Conservation (phyloP, 768 basidiomycete species). For the Pulveroboletus ravenelii region DNA sequence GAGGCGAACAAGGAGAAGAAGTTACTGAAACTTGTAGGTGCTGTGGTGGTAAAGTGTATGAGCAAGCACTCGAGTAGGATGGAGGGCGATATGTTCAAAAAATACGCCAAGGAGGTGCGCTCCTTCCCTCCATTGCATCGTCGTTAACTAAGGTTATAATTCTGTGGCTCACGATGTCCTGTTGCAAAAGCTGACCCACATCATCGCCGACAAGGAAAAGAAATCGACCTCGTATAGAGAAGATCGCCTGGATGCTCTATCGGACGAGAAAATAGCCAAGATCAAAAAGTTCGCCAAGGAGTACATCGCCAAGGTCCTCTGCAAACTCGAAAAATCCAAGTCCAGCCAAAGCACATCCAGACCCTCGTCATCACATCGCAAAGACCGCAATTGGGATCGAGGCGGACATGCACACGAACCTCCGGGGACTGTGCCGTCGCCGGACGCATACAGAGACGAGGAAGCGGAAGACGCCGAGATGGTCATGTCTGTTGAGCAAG, state of each 20-base stretch:
- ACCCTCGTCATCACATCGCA: conserved; percentile 11
- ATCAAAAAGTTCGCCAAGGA: conserved; percentile 94
- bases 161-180: background rate
- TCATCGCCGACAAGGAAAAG: conserved; percentile 94
- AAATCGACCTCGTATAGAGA: conserved; percentile 77
- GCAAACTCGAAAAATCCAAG: conserved; percentile 51
- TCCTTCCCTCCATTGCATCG: background rate
- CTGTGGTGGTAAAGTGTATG: conserved; percentile 90
- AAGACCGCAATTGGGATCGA: conserved; percentile 5
- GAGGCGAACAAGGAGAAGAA: conserved; percentile 77
- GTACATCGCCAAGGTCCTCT: conserved; percentile 76
- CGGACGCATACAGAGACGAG: conserved; percentile 12
- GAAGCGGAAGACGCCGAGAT: conserved; percentile 27
- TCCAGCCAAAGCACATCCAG: conserved; percentile 19
- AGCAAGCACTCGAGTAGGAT: conserved; percentile 78
- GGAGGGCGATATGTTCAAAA: conserved; percentile 83
- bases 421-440: conserved; percentile 13
- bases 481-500: conserved; percentile 40
- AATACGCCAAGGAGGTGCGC: conserved; percentile 88
- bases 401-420: background rate
- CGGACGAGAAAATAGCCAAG: conserved; percentile 82
- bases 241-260: conserved; percentile 66
- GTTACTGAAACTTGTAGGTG: conserved; percentile 76
- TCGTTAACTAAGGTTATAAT: conserved; percentile 1
- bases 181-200: conserved; percentile 62